Evolutionary conservation across 2,329 filamentous ascomycete species (phyloP).

Genomic region (Alternaria alternata): DNA sequence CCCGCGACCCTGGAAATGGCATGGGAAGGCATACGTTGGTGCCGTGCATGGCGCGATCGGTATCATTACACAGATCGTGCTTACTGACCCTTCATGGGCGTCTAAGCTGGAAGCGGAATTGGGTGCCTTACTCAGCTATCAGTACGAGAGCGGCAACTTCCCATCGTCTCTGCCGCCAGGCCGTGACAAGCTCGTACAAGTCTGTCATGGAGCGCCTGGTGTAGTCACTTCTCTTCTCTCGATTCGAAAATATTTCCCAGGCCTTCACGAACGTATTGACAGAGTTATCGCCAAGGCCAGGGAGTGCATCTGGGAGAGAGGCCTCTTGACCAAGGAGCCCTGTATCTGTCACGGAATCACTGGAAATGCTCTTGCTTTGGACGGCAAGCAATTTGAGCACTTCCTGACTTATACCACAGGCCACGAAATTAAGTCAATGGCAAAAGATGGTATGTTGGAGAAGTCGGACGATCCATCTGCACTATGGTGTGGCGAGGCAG

Average conservation of each 20-base stretch:
- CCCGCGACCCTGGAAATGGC: slow-evolving; percentile 69
- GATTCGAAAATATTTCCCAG: slow-evolving; percentile 65
- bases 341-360: slow-evolving; percentile 72
- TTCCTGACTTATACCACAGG: slow-evolving; percentile 67
- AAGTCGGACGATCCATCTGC: slow-evolving; percentile 60
- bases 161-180: slow-evolving; percentile 62
- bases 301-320: slow-evolving; percentile 64
- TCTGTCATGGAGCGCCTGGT: slow-evolving; percentile 73
- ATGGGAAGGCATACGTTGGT: slow-evolving; percentile 69
- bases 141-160: slow-evolving; percentile 70
- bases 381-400: slow-evolving; percentile 61
- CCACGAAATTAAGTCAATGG: slow-evolving; percentile 63
- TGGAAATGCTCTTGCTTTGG: slow-evolving; percentile 68
- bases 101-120: slow-evolving; percentile 63
- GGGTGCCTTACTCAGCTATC: slow-evolving; percentile 64
- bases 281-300: slow-evolving; percentile 61
- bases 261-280: slow-evolving; percentile 62
- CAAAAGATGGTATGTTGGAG: slow-evolving; percentile 61
- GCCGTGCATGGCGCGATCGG: slow-evolving; percentile 73
- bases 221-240: slow-evolving; percentile 66
- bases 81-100: slow-evolving; percentile 65
- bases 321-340: slow-evolving; percentile 69
- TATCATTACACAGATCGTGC: slow-evolving; percentile 73
- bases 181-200: slow-evolving; percentile 65
- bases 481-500: slow-evolving; percentile 60